A percentile compares a stretch with the other conserved stretches of the same genome.
Evolutionary conservation across 805 yeast species (phyloP).

Genomic region (Candida railenensis): DNA sequence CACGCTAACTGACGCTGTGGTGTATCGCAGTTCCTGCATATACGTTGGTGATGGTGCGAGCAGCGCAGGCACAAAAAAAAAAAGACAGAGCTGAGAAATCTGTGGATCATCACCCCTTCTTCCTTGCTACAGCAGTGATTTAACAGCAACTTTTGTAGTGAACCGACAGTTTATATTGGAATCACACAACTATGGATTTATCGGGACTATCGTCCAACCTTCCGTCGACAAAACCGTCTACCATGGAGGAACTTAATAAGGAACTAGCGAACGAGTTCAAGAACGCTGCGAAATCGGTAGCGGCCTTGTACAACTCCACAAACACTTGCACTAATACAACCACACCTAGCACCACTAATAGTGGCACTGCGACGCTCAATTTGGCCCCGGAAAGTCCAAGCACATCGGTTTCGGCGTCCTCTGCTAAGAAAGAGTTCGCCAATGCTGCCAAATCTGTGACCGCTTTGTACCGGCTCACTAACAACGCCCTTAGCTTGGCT

Average conservation of each 20-base stretch:
- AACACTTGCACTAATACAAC: background rate
- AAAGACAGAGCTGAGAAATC: background rate
- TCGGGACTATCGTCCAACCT: slow-evolving; percentile 57
- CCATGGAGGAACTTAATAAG: slow-evolving; percentile 44
- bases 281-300: slow-evolving; percentile 69
- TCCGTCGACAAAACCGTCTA: slow-evolving; percentile 52
- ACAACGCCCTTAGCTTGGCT: slow-evolving; percentile 46
- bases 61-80: background rate
- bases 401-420: slow-evolving; percentile 4
- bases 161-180: background rate
- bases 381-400: background rate
- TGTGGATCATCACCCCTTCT: background rate
- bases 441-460: slow-evolving; percentile 44
- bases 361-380: background rate
- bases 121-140: no score
- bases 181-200: slow-evolving; percentile 48
- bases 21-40: background rate
- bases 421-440: slow-evolving; percentile 31
- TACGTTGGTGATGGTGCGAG: background rate
- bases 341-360: background rate
- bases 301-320: slow-evolving; percentile 41
- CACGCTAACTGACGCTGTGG: no score
- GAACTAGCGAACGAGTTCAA: slow-evolving; percentile 65
- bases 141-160: background rate
- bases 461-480: slow-evolving; percentile 59